phyloP scores from a whole-genome alignment of 768 basidiomycete species.

The Omphalotus guepiniiformis region DNA sequence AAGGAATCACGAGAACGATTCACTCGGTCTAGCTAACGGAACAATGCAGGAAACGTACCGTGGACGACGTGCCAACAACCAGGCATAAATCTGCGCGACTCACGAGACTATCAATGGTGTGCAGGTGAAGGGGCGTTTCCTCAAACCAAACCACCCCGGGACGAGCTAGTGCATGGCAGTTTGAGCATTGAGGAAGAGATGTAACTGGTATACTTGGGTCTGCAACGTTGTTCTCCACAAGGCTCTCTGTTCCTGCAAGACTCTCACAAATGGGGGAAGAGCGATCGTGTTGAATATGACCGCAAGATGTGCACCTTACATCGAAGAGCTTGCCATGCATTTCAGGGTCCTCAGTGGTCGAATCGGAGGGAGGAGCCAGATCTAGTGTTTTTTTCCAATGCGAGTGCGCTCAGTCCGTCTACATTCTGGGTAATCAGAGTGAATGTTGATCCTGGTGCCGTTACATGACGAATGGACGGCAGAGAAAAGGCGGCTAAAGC shows the following conservation, averaged over 20 bases:
- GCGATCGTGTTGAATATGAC: slow-evolving; percentile 34
- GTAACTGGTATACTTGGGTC: slow-evolving; percentile 34
- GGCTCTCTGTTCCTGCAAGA: slow-evolving; percentile 38
- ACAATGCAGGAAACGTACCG: slow-evolving; percentile 21
- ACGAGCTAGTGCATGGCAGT: slow-evolving; percentile 25
- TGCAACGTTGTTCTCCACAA: slow-evolving; percentile 28
- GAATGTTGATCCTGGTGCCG: slow-evolving; percentile 42
- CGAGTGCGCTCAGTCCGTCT: slow-evolving; percentile 46
- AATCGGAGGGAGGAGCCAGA: slow-evolving; percentile 10
- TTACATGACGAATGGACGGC: slow-evolving; percentile 28
- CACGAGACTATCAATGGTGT: slow-evolving; percentile 37
- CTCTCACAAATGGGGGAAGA: slow-evolving; percentile 41
- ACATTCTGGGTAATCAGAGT: slow-evolving; percentile 59
- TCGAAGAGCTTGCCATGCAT: slow-evolving; percentile 64
- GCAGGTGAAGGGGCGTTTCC: slow-evolving; percentile 36
- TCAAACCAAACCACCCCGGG: slow-evolving; percentile 50
- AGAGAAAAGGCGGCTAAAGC: slow-evolving; percentile 45
- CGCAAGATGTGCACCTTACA: slow-evolving; percentile 46
- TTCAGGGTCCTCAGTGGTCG: slow-evolving; percentile 33
- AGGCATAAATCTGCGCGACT: slow-evolving; percentile 46
- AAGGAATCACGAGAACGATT: background rate
- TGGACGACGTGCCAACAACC: slow-evolving; percentile 53
- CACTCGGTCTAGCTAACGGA: background rate
- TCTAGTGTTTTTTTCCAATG: slow-evolving; percentile 27
- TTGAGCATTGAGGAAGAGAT: slow-evolving; percentile 40